phyloP scores from a whole-genome alignment of 2,329 filamentous ascomycete genomes.

The Venturia asperata region DNA sequence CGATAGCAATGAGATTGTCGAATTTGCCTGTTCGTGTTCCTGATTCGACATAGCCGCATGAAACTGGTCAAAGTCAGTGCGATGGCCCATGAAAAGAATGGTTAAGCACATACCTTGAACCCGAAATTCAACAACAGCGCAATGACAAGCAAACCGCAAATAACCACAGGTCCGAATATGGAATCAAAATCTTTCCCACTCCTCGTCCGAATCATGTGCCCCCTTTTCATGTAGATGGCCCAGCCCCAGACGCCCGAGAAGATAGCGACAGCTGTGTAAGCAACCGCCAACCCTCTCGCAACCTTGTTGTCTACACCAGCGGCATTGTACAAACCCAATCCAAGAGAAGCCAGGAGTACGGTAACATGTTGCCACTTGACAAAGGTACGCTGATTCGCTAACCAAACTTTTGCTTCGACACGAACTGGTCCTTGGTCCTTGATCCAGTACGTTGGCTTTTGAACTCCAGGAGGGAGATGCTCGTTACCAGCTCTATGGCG shows the following conservation, averaged over 20 bases:
- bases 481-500: conserved; percentile 40
- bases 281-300: conserved; percentile 69
- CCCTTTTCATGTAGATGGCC: conserved; percentile 67
- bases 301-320: conserved; percentile 68
- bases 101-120: conserved; percentile 57
- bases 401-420: conserved; percentile 97
- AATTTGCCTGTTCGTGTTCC: not conserved
- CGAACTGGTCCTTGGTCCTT: conserved; percentile 89
- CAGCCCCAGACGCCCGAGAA: conserved; percentile 88
- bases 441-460: conserved; percentile 77
- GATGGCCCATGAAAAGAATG: not conserved
- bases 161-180: conserved; percentile 71
- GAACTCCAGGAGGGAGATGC: conserved; percentile 76
- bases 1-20: not conserved
- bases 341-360: conserved; percentile 76
- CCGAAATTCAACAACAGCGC: conserved; percentile 82
- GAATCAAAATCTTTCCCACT: conserved; percentile 94
- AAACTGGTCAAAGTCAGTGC: not conserved
- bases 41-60: not conserved
- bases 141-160: conserved; percentile 69
- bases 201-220: conserved; percentile 71
- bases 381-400: conserved; percentile 96
- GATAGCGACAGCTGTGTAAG: conserved; percentile 72
- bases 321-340: conserved; percentile 80
- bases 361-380: conserved; percentile 98